A percentile compares a stretch with the other conserved stretches of the same genome.
Evolutionary conservation across 1,284 basidiomycete genomes (phyloP).

Genomic region (Xerocomus nothofagi): DNA sequence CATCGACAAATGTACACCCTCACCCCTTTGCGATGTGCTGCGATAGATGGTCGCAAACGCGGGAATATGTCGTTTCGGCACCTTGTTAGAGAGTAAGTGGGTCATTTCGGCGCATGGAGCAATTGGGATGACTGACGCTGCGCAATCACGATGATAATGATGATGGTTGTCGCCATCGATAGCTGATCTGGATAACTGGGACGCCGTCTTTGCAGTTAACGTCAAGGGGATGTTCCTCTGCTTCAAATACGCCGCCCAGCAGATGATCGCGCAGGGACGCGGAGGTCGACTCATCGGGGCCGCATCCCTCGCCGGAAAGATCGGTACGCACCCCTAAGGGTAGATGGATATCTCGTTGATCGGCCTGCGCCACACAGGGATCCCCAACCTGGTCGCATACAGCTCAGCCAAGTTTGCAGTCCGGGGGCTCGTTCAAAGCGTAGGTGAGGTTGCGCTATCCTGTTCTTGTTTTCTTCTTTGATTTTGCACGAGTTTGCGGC

Average conservation of each 20-base stretch:
- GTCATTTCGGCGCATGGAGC: neutral
- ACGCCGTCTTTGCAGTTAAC: conserved; percentile 12
- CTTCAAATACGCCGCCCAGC: conserved; percentile 38
- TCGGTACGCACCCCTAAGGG: neutral
- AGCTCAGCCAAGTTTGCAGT: conserved; percentile 45
- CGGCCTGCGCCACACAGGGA: neutral
- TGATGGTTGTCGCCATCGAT: no score
- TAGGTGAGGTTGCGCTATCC: conserved; percentile 27
- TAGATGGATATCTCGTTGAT: neutral
- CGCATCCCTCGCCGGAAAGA: conserved; percentile 25
- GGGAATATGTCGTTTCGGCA: conserved; percentile 9
- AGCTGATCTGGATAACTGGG: neutral
- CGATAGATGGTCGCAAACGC: conserved; percentile 30
- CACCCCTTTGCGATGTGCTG: neutral
- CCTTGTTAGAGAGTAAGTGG: conserved; percentile 14
- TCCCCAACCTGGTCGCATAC: conserved; percentile 26
- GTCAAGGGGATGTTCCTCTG: conserved; percentile 26
- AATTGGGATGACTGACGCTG: neutral
- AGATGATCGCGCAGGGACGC: conserved; percentile 45
- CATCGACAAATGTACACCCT: neutral
- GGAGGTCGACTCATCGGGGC: conserved; percentile 44
- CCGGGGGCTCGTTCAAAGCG: conserved; percentile 40
- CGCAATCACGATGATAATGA: neutral
- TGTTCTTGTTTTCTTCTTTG: neutral
- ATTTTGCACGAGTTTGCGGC: no score